Conservation (phyloP, 257 asterid species). For the Ophiorrhiza pumila region DNA sequence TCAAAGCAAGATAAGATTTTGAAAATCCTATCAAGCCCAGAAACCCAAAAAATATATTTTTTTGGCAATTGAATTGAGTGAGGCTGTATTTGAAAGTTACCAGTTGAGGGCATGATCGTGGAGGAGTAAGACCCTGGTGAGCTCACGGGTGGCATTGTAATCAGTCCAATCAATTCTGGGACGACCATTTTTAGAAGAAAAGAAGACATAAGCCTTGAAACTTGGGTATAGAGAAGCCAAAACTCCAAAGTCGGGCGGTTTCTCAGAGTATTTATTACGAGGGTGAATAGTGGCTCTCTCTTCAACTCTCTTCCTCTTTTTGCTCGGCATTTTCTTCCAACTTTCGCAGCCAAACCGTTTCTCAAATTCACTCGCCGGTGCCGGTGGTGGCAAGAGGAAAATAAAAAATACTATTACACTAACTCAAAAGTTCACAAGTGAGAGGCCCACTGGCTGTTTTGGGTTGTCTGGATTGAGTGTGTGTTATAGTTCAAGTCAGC, state of each 20-base stretch:
- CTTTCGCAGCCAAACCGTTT: too few species aligned
- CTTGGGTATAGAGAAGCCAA: conserved; percentile 64
- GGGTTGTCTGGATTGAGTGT: too few species aligned
- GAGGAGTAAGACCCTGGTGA: conserved; percentile 69
- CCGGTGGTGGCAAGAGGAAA: too few species aligned
- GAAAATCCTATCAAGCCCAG: background rate
- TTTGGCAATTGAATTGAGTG: background rate
- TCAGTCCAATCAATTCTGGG: conserved; percentile 94
- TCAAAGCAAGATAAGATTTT: background rate
- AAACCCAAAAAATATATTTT: background rate
- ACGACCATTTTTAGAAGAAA: conserved; percentile 49
- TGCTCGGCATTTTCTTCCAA: conserved; percentile 45
- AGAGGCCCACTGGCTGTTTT: too few species aligned
- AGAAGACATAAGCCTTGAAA: conserved; percentile 62
- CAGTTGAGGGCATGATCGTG: conserved; percentile 77
- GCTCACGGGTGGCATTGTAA: conserved; percentile 90
- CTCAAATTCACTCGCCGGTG: too few species aligned
- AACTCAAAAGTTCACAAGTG: too few species aligned
- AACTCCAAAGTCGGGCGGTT: conserved; percentile 70
- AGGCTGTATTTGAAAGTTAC: conserved; percentile 16
- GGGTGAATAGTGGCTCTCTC: conserved; percentile 56
- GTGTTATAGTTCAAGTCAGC: too few species aligned
- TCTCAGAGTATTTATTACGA: conserved; percentile 70
- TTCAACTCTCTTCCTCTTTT: conserved; percentile 60
- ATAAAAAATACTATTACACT: too few species aligned